Conservation (phyloP, 306 rosid genomes). For the Fragaria nilgerrensis region DNA sequence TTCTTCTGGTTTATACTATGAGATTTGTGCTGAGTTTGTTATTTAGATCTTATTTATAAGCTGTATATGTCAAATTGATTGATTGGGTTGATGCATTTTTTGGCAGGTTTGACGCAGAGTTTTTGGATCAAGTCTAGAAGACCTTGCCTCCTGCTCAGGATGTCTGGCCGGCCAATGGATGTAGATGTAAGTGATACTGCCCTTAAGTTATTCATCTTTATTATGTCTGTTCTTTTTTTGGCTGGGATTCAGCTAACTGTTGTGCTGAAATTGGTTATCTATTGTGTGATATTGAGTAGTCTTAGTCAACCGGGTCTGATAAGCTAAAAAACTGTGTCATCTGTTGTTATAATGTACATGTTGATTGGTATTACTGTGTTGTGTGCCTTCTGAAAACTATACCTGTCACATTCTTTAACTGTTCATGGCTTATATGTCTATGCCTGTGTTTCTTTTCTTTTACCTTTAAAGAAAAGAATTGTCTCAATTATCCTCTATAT, state of each 20-base stretch:
- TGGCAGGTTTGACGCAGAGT: background rate
- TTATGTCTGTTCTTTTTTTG: background rate
- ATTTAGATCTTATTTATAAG: background rate
- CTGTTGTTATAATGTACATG: background rate
- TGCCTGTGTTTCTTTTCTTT: background rate
- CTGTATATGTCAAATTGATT: background rate
- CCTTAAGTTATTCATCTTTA: background rate
- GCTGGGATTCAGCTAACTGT: background rate
- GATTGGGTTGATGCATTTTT: background rate
- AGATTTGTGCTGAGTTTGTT: background rate
- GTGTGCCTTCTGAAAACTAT: background rate
- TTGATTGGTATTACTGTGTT: background rate
- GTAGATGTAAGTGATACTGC: conserved; percentile 69
- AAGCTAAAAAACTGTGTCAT: background rate
- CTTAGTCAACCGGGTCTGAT: no score
- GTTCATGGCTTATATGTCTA: background rate
- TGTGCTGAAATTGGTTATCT: background rate
- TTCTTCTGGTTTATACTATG: background rate
- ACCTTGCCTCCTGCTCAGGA: background rate
- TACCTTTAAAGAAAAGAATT: no score
- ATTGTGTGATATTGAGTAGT: background rate
- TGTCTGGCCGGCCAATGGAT: conserved; percentile 63
- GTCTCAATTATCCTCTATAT: background rate
- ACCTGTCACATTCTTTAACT: background rate
- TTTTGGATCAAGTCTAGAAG: background rate